These are phyloP conservation scores for Eragrostis nindensis DNA, from an alignment of 176 grass and related monocot species.

Conservation along the genomic window DNA sequence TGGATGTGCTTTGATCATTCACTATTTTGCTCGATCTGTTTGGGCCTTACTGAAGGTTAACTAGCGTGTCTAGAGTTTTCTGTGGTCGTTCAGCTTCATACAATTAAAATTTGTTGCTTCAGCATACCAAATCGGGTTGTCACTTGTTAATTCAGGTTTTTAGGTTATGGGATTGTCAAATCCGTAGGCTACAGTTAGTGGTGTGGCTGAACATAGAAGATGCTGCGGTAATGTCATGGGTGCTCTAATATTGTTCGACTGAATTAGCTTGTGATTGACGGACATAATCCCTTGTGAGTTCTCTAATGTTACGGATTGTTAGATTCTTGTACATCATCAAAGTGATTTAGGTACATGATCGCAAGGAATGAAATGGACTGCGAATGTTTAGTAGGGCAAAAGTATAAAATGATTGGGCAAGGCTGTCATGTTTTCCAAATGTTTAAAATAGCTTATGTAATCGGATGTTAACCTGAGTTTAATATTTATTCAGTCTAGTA, in stretches of 20 bases:
- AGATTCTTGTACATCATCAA: neutral
- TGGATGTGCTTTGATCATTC: neutral
- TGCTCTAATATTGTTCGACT: neutral
- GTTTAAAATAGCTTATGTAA: neutral
- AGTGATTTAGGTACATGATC: slow-evolving; percentile 5
- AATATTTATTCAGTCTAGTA: neutral
- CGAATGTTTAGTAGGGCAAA: neutral
- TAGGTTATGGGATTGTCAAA: neutral
- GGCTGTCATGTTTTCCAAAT: neutral
- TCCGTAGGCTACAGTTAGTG: slow-evolving; percentile 2
- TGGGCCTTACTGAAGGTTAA: neutral
- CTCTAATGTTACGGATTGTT: neutral
- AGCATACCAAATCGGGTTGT: neutral
- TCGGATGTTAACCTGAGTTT: neutral
- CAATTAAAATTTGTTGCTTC: neutral
- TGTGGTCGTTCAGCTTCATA: neutral
- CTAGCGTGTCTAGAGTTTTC: neutral
- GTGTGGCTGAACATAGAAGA: neutral
- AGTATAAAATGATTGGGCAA: neutral
- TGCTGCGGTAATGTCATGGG: neutral
- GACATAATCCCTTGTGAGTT: neutral
- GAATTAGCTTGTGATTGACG: neutral
- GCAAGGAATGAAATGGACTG: neutral
- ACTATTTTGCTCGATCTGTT: neutral
- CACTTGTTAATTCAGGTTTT: neutral